Evolutionary conservation across 306 rosid genomes (phyloP), one percentile per base, ranked within the genome.

Genomic region (Dalbergia oliveri): DNA sequence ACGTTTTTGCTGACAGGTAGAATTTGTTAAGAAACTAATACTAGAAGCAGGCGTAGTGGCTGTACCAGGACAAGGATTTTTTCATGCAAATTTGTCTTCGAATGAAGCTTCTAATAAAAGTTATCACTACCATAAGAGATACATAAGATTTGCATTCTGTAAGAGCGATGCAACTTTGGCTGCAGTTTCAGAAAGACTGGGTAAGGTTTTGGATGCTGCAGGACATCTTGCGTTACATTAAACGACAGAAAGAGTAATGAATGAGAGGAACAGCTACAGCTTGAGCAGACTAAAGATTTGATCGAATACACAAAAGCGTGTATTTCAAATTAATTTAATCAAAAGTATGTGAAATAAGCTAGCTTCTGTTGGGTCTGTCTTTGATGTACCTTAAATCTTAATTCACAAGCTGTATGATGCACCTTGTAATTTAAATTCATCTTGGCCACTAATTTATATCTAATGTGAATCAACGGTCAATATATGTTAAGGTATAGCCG

Each of bases 121-220:
- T 34, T 69, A 21, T 76, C 50, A 60, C 75, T 92, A 89, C 53
- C 94, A 86, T 53, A 86, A 80, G 77, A 86, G 97, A 77, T 91
- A 88, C 76, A 84, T 94, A 67, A 86, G 97, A 71, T 92, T 94
- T 88, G 97, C 98, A 64, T 94, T 89, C 82, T 92, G 98, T 66
- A 94, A 94, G 88, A 92, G 93, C 72, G 73, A 82, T 57, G 83
- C 77, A 47, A 94, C 98, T 66, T 88, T 94, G 83, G 72, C 86
- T 54, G 74, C 76, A 11, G 97, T 87, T 61, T 86, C 93, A 21
- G 87, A 87, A 85, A 89, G 78, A 75, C 85, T 92, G 3, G 84
- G 54, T 12, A 81, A 82, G 77, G 77, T 91, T 85, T 79, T 79
- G 72, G 80, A 86, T 69, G 60, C 75, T 37, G 61, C 49, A 69